phyloP scores from a whole-genome alignment of 1,284 basidiomycete genomes.

The Pseudozyma thailandica region DNA sequence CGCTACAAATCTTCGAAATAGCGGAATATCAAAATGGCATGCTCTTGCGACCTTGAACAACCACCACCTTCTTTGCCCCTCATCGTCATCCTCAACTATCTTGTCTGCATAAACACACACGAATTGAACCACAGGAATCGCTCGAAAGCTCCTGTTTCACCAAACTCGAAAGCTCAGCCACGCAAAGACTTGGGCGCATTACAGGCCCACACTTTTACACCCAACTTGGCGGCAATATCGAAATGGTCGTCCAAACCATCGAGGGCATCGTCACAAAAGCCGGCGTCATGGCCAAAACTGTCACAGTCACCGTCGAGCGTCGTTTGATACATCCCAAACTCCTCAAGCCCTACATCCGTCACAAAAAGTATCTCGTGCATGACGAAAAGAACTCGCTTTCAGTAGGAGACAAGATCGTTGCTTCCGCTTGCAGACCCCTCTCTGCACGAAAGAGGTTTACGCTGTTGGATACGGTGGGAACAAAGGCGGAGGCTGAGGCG shows the following conservation, averaged over 20 bases:
- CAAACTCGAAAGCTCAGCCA: too few species aligned
- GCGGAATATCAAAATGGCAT: not conserved
- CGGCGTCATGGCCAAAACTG: constrained; percentile 65
- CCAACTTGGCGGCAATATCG: too few species aligned
- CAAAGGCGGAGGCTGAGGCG: constrained; percentile 29
- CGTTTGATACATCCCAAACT: constrained; percentile 59
- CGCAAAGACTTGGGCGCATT: too few species aligned
- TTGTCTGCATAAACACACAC: not conserved
- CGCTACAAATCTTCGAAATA: not conserved
- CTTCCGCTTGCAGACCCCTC: constrained; percentile 60
- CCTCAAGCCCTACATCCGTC: constrained; percentile 59
- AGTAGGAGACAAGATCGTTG: constrained; percentile 62
- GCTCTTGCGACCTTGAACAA: too few species aligned
- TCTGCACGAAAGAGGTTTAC: constrained; percentile 62
- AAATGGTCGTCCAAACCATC: constrained; percentile 43
- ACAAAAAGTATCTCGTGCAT: constrained; percentile 65
- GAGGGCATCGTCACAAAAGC: constrained; percentile 63
- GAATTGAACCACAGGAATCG: too few species aligned
- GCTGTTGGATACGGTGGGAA: constrained; percentile 51
- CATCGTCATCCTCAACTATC: not conserved
- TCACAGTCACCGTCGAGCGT: constrained; percentile 61
- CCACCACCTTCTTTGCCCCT: not conserved
- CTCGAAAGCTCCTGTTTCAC: too few species aligned
- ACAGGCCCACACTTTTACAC: too few species aligned
- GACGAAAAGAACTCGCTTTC: constrained; percentile 52